Base-by-base conservation (phyloP, 192 early-diverging fungal species). In the Lunasporangiospora selenospora region DNA sequence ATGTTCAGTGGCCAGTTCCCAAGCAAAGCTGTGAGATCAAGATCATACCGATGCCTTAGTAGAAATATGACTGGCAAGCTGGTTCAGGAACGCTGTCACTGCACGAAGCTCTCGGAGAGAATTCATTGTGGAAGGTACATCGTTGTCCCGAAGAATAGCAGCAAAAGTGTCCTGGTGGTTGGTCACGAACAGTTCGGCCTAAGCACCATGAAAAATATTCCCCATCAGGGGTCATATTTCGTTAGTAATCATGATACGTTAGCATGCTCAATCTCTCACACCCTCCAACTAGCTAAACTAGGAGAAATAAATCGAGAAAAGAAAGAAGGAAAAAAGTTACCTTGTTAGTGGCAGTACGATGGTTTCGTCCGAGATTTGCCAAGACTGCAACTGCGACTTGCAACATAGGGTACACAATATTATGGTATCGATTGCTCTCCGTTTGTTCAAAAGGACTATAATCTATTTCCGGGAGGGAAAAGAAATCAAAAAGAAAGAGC, bases 121-220 rank as follows among this genome's bases (percentile, higher is more conserved):
- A 29, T 57, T 70, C 21, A 81, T 50, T 4, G 77, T 83, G 11
- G 77, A 65, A 27, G 63, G 40, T n/a, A 58, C 47, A 3, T 50
- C 51, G 19, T 70, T 60, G 56, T 89, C 84, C 34, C 77, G 65
- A 52, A 91, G 65, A 33, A 90, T 90, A 16, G 70, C 50, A 0
- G 75, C 65, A 54, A 92, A 62, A 6, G 85, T 66, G 31, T 86
- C 85, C 51, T 82, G 69, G 44, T 73, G 69, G 23, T 61, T 73
- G 2, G 69, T 48, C 40, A 73, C 69, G 58, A 73, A 73, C 21
- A 53, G 27, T 19, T 73, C 69, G n/a, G 69, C 69, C 69, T 73
- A 62, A 29, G 16, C 41, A 18, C n/a, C 10, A 50, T 16, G 6
- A 58, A 58, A 1, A 21, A 49, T 2, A 26, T 41, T 27, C n/a